Evolutionary conservation across 2,329 filamentous ascomycete genomes (phyloP).

Genomic region (Microsporum audouinii): DNA sequence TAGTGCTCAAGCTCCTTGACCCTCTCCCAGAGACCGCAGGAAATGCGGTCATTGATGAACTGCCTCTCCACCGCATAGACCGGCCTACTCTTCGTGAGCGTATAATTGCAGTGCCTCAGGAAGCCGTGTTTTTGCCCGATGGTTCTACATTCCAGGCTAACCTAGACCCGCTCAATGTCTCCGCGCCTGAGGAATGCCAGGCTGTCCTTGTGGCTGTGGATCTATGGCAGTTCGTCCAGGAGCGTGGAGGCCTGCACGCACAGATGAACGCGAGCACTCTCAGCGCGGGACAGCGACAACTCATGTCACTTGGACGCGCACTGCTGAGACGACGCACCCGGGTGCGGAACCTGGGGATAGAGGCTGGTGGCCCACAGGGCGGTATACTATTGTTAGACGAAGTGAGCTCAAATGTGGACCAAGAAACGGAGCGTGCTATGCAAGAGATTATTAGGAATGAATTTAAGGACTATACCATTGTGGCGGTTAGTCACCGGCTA

Average conservation of each 20-base stretch:
- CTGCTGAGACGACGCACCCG: conserved; percentile 2
- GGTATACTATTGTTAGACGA: conserved; percentile 9
- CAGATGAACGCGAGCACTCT: not conserved
- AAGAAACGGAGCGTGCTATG: conserved; percentile 50
- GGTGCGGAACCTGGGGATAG: not conserved
- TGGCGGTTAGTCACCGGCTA: conserved; percentile 71
- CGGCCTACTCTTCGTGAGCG: conserved; percentile 4
- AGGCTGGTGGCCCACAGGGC: not conserved
- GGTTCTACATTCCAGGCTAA: conserved; percentile 4
- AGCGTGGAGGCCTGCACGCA: not conserved
- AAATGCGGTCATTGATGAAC: conserved; percentile 8
- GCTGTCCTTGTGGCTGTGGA: conserved; percentile 1
- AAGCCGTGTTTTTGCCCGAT: conserved; percentile 4
- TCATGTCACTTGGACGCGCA: conserved; percentile 2
- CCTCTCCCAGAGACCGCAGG: not conserved
- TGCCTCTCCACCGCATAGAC: conserved; percentile 1
- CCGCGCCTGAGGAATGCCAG: not conserved
- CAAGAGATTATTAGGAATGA: conserved; percentile 34
- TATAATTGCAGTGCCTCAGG: conserved; percentile 16
- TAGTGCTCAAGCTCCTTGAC: conserved; percentile 5
- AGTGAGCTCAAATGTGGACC: conserved; percentile 43
- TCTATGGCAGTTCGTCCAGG: conserved; percentile 2
- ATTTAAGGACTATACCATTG: conserved; percentile 86
- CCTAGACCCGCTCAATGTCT: not conserved
- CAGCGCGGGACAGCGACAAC: conserved; percentile 1